Base-by-base conservation (phyloP, 208 protist species). In the Zelonia costaricensis region DNA sequence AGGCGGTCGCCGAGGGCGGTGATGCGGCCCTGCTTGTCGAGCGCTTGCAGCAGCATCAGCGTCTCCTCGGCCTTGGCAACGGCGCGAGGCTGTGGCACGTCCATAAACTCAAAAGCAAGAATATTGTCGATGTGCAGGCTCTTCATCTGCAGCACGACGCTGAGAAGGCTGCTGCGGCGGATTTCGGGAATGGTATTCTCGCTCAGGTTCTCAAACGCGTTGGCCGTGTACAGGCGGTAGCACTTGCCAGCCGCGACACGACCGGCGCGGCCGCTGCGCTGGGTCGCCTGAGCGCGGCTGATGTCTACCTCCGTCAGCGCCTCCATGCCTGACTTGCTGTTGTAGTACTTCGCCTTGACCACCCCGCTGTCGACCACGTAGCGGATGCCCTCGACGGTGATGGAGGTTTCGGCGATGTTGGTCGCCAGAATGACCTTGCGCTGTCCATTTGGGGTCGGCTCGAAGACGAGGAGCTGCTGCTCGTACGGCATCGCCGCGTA, bases 341-440 rank as follows among this genome's bases (percentile, higher is more conserved):
- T 99, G 77, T 98, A 99, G 59, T 81, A 92, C 63, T 98, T 99
- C 33, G 97, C 96, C 86, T 99, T 99, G 25, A 87, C 92, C 42
- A 98, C 98, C 0, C 98, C 98, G 44, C 85, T 83, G 76, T 99
- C 99, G 35, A 99, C 95, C 2, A 99, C 98, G 80, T 99, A 99
- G 31, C 97, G 89, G 58, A 99, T 98, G 27, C 97, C 97, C 73
- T 99, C 95, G 43, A 99, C 99, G 13, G 99, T 99, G 20, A 99
- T 87, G 30, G 98, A 99, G 4, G 99, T 99, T 65, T 99, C 98
- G 31, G 98, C 98, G 69, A 99, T 99, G 82, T 99, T 99, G 33
- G 98, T 99, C 1, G 98, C 97, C 8, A 99, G 72, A 35, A 99
- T 97, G 3, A 98, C 85, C 69, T 98, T 99, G 54, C 97, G 85